Percentiles rank a stretch among this genome's conserved stretches.
These are phyloP conservation scores for Neoarthrinium moseri DNA, from an alignment of 2,329 filamentous ascomycete species.

Conservation along the genomic window DNA sequence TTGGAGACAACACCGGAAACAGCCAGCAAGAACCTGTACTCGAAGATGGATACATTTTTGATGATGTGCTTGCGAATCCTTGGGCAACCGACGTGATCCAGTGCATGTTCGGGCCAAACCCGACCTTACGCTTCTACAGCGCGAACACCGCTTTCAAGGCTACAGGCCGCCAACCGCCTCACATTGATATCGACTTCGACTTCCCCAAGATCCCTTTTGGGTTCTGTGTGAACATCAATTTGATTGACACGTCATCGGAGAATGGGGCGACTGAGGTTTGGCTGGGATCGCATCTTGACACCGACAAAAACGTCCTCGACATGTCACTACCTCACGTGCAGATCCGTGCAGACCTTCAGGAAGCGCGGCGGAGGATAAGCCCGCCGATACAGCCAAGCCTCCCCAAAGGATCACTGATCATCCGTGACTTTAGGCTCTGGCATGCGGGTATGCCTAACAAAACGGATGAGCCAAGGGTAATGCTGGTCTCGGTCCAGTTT, in stretches of 20 bases:
- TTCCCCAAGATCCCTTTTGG: conserved; percentile 47
- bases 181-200: conserved; percentile 42
- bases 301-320: conserved; percentile 26
- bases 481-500: conserved; percentile 38
- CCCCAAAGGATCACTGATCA: conserved; percentile 40
- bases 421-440: conserved; percentile 47
- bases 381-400: conserved; percentile 37
- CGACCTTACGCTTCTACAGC: conserved; percentile 34
- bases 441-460: conserved; percentile 49
- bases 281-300: conserved; percentile 45
- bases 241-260: conserved; percentile 40
- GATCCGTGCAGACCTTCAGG: conserved; percentile 30
- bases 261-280: conserved; percentile 52
- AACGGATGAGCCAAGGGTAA: conserved; percentile 38
- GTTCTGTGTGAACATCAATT: conserved; percentile 44
- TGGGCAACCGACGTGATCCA: conserved; percentile 32
- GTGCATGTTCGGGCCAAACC: conserved; percentile 35
- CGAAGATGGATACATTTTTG: conserved; percentile 17
- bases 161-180: conserved; percentile 35
- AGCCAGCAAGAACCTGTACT: conserved; percentile 19
- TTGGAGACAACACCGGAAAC: conserved; percentile 22
- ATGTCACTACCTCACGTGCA: conserved; percentile 10
- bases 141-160: conserved; percentile 39
- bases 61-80: conserved; percentile 22
- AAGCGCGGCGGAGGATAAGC: conserved; percentile 26